A percentile compares a stretch with the other conserved stretches of the same genome.
Evolutionary conservation across 345 rosid species (phyloP).

Genomic region (Moricandia moricandioides): DNA sequence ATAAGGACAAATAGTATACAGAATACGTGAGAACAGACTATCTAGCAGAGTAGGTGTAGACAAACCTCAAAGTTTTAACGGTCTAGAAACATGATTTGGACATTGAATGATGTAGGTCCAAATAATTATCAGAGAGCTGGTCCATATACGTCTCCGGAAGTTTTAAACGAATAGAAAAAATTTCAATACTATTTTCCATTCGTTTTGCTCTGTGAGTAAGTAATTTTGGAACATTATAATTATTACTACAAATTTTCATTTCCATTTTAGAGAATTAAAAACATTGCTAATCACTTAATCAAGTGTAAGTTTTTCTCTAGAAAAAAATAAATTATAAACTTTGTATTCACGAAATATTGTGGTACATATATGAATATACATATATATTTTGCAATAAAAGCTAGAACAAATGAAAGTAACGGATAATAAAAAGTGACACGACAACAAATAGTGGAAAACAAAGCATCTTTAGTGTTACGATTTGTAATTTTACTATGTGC

Average conservation of each 20-base stretch:
- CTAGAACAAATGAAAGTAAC: background rate
- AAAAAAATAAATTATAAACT: background rate
- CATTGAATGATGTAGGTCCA: conserved; percentile 4
- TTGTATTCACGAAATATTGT: too few relatives aligned
- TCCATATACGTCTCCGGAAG: background rate
- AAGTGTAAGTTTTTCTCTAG: background rate
- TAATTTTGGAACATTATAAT: background rate
- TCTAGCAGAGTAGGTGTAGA: background rate
- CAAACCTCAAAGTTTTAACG: background rate
- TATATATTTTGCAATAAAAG: background rate
- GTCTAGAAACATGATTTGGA: conserved; percentile 17
- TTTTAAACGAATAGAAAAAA: background rate
- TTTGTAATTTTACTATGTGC: background rate
- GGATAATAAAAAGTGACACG: background rate
- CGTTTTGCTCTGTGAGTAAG: background rate
- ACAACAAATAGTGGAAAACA: background rate
- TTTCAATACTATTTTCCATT: background rate
- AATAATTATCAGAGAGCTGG: conserved; percentile 8
- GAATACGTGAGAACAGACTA: background rate
- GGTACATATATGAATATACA: too few relatives aligned
- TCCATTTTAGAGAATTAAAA: background rate
- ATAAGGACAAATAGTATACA: conserved; percentile 16
- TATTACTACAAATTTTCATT: background rate
- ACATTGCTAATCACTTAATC: background rate
- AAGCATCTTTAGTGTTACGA: background rate